A percentile compares a stretch with the other conserved stretches of the same genome.
These are phyloP conservation scores for Eragrostis curvula DNA, from an alignment of 176 grass and related monocot species.

Conservation along the genomic window DNA sequence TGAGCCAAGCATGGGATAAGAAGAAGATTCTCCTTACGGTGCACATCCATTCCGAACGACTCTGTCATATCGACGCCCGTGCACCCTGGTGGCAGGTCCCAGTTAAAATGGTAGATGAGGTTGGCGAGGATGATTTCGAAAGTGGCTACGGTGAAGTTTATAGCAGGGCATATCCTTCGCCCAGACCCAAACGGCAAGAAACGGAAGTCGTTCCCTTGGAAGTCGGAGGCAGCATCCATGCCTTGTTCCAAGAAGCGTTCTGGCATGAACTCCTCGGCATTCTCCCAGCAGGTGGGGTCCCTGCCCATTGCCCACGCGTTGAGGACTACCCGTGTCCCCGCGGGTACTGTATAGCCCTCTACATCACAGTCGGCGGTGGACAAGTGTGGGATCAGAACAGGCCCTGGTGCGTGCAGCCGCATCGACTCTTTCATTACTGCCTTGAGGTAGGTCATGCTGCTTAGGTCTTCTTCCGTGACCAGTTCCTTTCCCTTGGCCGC, in stretches of 20 bases:
- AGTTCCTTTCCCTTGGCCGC: not conserved
- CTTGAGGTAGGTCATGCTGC: too few species aligned
- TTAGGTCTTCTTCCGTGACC: conserved; percentile 28
- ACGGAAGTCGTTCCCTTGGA: conserved; percentile 25
- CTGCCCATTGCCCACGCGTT: conserved; percentile 11
- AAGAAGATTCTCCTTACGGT: not conserved
- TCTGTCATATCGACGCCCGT: conserved; percentile 38
- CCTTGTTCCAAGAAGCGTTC: conserved; percentile 33
- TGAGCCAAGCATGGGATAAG: not conserved
- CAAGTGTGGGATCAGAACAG: not conserved
- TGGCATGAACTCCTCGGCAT: conserved; percentile 30
- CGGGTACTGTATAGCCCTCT: not conserved
- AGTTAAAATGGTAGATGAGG: conserved; percentile 51
- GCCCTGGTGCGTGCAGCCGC: not conserved
- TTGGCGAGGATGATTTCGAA: conserved; percentile 30
- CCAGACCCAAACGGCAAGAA: conserved; percentile 42
- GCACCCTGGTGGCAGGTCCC: conserved; percentile 23
- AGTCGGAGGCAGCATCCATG: not conserved
- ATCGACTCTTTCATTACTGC: not conserved
- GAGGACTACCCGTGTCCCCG: conserved; percentile 10
- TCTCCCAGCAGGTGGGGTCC: conserved; percentile 37
- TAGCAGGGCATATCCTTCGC: conserved; percentile 10
- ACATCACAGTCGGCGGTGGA: not conserved
- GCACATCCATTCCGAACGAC: conserved; percentile 20
- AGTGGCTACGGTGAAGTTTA: conserved; percentile 1